Percentiles rank a stretch among this genome's conserved stretches.
phyloP scores from a whole-genome alignment of 148 eudicot genomes.

The Cornus kousa region DNA sequence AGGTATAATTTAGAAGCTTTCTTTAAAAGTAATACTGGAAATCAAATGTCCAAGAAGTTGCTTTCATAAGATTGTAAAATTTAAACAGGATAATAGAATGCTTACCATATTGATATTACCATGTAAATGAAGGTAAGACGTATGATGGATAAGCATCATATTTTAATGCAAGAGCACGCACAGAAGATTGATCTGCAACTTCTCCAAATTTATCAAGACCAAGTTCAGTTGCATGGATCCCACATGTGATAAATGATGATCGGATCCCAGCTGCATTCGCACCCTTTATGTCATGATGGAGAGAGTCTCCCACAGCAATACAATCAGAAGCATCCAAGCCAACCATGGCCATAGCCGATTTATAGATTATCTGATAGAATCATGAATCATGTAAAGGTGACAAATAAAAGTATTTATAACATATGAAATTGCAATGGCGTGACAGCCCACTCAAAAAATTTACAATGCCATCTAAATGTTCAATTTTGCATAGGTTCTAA shows the following conservation, averaged over 20 bases:
- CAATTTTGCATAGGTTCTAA: background rate
- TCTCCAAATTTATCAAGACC: constrained; percentile 63
- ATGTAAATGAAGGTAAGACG: constrained; percentile 67
- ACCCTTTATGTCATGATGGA: constrained; percentile 92
- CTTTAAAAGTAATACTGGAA: background rate
- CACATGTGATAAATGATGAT: constrained; percentile 70
- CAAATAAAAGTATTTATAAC: background rate
- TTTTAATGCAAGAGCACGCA: constrained; percentile 56
- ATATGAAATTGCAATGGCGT: background rate
- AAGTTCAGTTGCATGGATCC: constrained; percentile 85
- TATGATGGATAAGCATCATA: constrained; percentile 63
- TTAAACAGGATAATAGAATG: background rate
- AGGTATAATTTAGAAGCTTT: background rate
- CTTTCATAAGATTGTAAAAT: too few species aligned
- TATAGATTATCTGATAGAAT: constrained; percentile 59
- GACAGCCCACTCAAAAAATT: background rate
- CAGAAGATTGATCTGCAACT: constrained; percentile 49
- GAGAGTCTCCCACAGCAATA: constrained; percentile 90
- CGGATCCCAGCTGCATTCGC: constrained; percentile 73
- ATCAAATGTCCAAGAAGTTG: background rate
- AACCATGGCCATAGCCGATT: constrained; percentile 73
- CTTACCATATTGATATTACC: constrained; percentile 43
- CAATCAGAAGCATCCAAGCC: constrained; percentile 75
- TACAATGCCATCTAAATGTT: background rate
- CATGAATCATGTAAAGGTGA: background rate